Evolutionary conservation across 1,139 yeast species (phyloP), one percentile per base, ranked within the genome.

Genomic region (Blastobotrys serpentis): DNA sequence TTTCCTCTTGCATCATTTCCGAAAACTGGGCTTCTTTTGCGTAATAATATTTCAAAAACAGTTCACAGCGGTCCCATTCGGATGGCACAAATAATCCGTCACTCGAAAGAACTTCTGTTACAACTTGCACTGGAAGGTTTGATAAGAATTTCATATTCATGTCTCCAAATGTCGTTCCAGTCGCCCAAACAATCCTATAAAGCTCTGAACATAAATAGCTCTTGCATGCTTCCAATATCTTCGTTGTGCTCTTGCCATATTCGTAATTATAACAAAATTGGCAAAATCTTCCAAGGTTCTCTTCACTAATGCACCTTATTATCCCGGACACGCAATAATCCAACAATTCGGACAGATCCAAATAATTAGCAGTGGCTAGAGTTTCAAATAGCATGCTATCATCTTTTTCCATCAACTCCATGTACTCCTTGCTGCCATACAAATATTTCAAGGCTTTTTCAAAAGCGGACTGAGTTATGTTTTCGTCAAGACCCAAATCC

Each of bases 11-110:
- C 13, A 33, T 18, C 30, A 23, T 10, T 18, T 40, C 4, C 29
- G 36, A 25, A 36, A 44, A 18, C 16, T 16, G 33, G 13, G 51
- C 34, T 4, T 42, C 50, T 41, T 51, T 51, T 34, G 50, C 22
- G 13, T 46, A 43, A 41, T 56, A 56, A 6, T 57, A 46, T 1
- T 42, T 38, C 13, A 74, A 68, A 4, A 73, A 65, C 52, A 76
- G 76, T 16, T 72, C 54, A 41, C 78, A 75, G 44, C 82, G 62
- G 42, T 75, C 79, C 77, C 78, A 75, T 58, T 78, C 82, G 1
- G 71, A 68, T 1, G 77, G 77, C 3, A 76, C 76, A 57, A 72
- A 77, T 52, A 78, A 77, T 13, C 73, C 74, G 53, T 78, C 80
- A 16, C 72, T 66, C 0, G 74, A 72, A 4, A 77, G 66, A 3